Evolutionary conservation across 139 green algal genomes (phyloP).

Genomic region (Marvania coccoides): DNA sequence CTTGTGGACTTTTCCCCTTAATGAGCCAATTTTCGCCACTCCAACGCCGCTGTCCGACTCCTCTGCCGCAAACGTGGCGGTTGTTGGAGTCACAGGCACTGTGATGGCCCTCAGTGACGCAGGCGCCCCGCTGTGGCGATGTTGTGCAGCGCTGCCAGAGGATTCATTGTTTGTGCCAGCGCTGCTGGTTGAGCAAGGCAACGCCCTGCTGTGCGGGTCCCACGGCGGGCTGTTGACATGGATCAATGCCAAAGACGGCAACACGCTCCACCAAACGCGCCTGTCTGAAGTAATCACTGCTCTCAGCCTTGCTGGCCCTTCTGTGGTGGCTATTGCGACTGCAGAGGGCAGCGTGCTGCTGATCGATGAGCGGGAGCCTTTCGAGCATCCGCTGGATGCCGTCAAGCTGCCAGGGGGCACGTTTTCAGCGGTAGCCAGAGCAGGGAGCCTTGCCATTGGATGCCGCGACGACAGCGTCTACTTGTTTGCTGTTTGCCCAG

Average conservation of each 20-base stretch:
- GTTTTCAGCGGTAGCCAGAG: constrained; percentile 21
- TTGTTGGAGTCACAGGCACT: constrained; percentile 4
- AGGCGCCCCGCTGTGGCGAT: not conserved
- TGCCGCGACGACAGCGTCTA: constrained; percentile 42
- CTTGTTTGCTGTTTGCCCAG: too few relatives aligned
- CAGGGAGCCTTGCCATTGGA: not conserved
- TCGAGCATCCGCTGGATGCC: not conserved
- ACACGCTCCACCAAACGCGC: not conserved
- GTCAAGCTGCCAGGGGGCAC: constrained; percentile 15
- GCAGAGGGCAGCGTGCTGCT: not conserved
- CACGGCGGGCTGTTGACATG: not conserved
- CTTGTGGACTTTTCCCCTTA: not conserved
- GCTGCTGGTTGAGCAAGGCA: not conserved
- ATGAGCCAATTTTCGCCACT: not conserved
- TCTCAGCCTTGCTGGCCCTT: not conserved
- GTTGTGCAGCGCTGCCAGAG: not conserved
- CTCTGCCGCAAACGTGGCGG: not conserved
- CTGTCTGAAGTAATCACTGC: not conserved
- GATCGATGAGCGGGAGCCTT: not conserved
- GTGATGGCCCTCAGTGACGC: not conserved
- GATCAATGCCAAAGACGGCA: not conserved
- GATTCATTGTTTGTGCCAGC: not conserved
- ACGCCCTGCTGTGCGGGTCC: constrained; percentile 2
- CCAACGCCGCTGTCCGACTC: not conserved
- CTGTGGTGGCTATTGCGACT: not conserved